A percentile compares a stretch with the other conserved stretches of the same genome.
phyloP scores from a whole-genome alignment of 768 basidiomycete genomes.

The Termitomyces sp. region DNA sequence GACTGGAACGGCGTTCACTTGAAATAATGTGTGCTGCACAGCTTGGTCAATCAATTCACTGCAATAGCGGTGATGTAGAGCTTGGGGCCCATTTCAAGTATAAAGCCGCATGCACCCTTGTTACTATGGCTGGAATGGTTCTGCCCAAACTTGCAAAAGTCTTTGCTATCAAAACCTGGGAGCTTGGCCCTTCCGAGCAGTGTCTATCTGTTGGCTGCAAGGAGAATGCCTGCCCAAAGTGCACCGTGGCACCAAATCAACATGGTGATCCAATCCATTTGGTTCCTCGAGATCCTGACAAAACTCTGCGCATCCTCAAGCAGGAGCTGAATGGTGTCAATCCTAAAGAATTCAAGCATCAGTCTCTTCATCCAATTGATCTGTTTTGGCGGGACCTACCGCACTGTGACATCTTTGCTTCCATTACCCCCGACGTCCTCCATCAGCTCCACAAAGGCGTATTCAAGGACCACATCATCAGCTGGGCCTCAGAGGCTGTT shows the following conservation, averaged over 20 bases:
- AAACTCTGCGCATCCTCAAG: no score
- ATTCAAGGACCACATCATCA: conserved; percentile 40
- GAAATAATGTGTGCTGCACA: no score
- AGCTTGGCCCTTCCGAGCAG: no score
- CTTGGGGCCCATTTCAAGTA: no score
- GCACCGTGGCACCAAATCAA: conserved; percentile 16
- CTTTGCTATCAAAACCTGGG: no score
- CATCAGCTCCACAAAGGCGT: conserved; percentile 47
- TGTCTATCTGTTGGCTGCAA: conserved; percentile 7
- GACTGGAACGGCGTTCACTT: no score
- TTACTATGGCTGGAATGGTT: no score
- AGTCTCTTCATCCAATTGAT: conserved; percentile 5
- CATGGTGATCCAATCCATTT: conserved; percentile 9
- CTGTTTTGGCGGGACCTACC: conserved; percentile 42
- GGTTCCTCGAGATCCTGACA: background rate
- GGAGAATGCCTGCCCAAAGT: conserved; percentile 24
- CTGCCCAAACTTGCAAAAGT: no score
- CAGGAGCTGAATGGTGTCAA: background rate
- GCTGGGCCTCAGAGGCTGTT: conserved; percentile 29
- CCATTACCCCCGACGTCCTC: conserved; percentile 38
- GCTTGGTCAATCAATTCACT: no score
- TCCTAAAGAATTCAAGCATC: conserved; percentile 12
- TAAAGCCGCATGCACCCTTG: no score
- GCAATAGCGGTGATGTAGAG: no score
- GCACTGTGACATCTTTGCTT: conserved; percentile 30